Percentiles rank a stretch among this genome's conserved stretches.
Evolutionary conservation across 441 rosid genomes (phyloP).

Genomic region (Populus tomentosa): DNA sequence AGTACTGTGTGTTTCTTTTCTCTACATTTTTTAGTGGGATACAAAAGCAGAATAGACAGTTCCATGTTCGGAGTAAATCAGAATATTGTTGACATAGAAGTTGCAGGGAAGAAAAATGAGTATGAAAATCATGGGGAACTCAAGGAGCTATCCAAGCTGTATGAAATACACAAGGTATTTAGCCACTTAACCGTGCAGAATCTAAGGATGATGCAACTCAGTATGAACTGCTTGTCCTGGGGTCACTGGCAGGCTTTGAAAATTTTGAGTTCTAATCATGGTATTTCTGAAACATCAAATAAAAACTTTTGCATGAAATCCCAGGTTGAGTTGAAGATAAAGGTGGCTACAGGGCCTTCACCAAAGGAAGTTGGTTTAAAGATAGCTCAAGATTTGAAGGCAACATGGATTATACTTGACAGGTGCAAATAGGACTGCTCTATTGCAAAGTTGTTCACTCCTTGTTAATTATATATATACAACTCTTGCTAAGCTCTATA

Average conservation of each 20-base stretch:
- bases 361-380: slow-evolving; percentile 30
- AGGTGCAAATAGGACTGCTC: slow-evolving; percentile 20
- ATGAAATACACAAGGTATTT: slow-evolving; percentile 22
- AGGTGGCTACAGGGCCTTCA: slow-evolving; percentile 35
- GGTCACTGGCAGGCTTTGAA: not conserved
- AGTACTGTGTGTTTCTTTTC: not conserved
- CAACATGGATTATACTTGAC: slow-evolving; percentile 49
- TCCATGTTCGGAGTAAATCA: slow-evolving; percentile 26
- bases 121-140: slow-evolving; percentile 28
- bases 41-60: slow-evolving; percentile 26
- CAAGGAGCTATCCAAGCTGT: slow-evolving; percentile 29
- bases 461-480: not conserved
- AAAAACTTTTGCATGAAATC: not conserved
- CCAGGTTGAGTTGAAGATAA: slow-evolving; percentile 35
- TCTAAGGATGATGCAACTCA: not conserved
- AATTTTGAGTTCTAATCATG: not conserved
- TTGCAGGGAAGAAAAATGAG: slow-evolving; percentile 27
- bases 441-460: not conserved
- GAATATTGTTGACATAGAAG: slow-evolving; percentile 21
- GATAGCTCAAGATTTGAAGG: slow-evolving; percentile 26
- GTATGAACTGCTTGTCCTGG: not conserved
- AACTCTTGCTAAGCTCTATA: not conserved
- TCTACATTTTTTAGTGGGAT: slow-evolving; percentile 25
- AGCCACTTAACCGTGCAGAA: too few species aligned
- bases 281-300: not conserved